phyloP scores from a whole-genome alignment of 1,284 basidiomycete genomes.

The Inonotus hispidus region DNA sequence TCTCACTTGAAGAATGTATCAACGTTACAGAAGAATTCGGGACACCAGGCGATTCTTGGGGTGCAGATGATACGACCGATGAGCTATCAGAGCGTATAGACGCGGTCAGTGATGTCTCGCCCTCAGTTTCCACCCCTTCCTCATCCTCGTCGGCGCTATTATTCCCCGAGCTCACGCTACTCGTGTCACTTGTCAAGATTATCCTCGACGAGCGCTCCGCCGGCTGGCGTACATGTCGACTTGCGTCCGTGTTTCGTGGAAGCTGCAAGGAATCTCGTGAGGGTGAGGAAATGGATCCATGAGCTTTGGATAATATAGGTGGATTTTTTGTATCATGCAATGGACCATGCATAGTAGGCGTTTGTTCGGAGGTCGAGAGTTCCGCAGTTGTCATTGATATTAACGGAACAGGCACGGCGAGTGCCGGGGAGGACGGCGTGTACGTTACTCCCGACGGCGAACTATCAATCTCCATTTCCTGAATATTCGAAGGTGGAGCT shows the following conservation, averaged over 20 bases:
- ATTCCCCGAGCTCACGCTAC: constrained; percentile 11
- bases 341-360: constrained; percentile 6
- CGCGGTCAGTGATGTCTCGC: constrained; percentile 17
- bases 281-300: constrained; percentile 10
- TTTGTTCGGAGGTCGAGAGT: constrained; percentile 7
- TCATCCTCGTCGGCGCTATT: not conserved
- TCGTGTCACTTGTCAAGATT: constrained; percentile 3
- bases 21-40: not conserved
- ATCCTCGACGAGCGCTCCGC: constrained; percentile 10
- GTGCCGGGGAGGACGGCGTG: not conserved
- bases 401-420: constrained; percentile 1
- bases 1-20: constrained; percentile 19
- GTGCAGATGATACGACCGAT: constrained; percentile 25
- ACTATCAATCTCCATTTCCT: not conserved
- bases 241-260: constrained; percentile 19
- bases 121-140: constrained; percentile 15
- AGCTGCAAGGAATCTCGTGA: constrained; percentile 31
- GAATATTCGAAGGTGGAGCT: not conserved
- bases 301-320: not conserved
- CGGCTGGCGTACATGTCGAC: constrained; percentile 23
- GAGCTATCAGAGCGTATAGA: constrained; percentile 40
- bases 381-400: constrained; percentile 14
- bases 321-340: not conserved
- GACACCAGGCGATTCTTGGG: not conserved
- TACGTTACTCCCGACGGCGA: not conserved